Evolutionary conservation across 495 filamentous ascomycete species (phyloP).

Genomic region (Penicillium turbatum): DNA sequence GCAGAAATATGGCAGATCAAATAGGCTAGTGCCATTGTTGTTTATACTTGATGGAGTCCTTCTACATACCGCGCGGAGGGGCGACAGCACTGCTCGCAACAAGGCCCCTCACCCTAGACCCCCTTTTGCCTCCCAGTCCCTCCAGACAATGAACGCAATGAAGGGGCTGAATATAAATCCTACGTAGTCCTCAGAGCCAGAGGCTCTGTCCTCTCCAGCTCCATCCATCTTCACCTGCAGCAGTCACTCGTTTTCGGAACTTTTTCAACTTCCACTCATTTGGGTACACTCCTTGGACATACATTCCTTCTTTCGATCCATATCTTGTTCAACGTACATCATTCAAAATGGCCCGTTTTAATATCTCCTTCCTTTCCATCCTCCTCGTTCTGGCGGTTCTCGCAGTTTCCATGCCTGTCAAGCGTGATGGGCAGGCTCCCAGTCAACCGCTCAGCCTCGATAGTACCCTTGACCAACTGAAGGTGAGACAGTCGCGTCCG

Average conservation of each 20-base stretch:
- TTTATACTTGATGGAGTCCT: not conserved
- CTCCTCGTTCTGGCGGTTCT: conserved; percentile 31
- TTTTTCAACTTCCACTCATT: conserved; percentile 14
- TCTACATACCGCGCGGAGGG: conserved; percentile 6
- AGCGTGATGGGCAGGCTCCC: conserved; percentile 15
- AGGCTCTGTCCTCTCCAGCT: not conserved
- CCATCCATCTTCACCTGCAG: not conserved
- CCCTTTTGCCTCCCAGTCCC: conserved; percentile 4
- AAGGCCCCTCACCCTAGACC: not conserved
- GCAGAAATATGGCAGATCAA: not conserved
- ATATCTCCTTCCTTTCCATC: conserved; percentile 29
- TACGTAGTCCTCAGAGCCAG: not conserved
- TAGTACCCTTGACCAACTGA: conserved; percentile 15
- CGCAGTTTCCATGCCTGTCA: conserved; percentile 30
- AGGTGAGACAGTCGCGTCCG: conserved; percentile 13
- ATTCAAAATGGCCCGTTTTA: conserved; percentile 38
- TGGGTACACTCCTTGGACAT: conserved; percentile 9
- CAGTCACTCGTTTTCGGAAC: conserved; percentile 9
- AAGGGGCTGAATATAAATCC: conserved; percentile 20
- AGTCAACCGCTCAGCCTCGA: conserved; percentile 12
- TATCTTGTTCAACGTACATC: conserved; percentile 8
- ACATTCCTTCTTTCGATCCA: conserved; percentile 4
- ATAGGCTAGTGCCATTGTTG: not conserved
- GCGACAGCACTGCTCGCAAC: not conserved
- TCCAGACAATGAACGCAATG: not conserved